Evolutionary conservation across 2,329 filamentous ascomycete species (phyloP).

Genomic region (Hirsutella thompsonii): DNA sequence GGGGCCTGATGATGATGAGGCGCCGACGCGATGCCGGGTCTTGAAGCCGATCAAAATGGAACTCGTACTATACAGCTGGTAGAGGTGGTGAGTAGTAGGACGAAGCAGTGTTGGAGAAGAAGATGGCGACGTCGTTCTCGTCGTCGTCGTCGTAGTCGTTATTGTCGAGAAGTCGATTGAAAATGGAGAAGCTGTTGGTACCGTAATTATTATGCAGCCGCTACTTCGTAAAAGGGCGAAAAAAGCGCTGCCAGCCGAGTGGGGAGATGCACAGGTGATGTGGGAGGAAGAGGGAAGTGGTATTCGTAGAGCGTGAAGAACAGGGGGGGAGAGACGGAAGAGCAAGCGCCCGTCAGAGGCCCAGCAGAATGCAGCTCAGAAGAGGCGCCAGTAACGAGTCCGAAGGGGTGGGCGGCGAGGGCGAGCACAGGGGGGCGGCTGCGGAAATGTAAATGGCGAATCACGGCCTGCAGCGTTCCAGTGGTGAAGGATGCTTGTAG

Average conservation of each 20-base stretch:
- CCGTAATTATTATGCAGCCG: too few relatives aligned
- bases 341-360: constrained; percentile 3
- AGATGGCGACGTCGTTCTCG: too few relatives aligned
- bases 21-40: too few relatives aligned
- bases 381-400: not conserved
- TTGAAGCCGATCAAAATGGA: too few relatives aligned
- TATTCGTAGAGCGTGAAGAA: too few relatives aligned
- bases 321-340: not conserved
- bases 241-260: not conserved
- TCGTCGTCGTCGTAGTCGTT: too few relatives aligned
- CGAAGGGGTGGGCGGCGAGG: not conserved
- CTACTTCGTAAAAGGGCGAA: not conserved
- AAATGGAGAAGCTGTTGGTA: too few relatives aligned
- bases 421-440: constrained; percentile 3
- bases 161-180: too few relatives aligned
- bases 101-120: too few relatives aligned
- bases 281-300: not conserved
- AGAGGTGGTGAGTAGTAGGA: too few relatives aligned
- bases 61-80: too few relatives aligned
- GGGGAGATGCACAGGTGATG: not conserved
- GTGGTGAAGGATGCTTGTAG: not conserved
- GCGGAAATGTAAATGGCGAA: constrained; percentile 1
- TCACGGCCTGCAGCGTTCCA: constrained; percentile 4
- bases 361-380: constrained; percentile 1
- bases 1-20: too few relatives aligned